Conservation (phyloP, 345 rosid species). For the Citrus sp. region DNA sequence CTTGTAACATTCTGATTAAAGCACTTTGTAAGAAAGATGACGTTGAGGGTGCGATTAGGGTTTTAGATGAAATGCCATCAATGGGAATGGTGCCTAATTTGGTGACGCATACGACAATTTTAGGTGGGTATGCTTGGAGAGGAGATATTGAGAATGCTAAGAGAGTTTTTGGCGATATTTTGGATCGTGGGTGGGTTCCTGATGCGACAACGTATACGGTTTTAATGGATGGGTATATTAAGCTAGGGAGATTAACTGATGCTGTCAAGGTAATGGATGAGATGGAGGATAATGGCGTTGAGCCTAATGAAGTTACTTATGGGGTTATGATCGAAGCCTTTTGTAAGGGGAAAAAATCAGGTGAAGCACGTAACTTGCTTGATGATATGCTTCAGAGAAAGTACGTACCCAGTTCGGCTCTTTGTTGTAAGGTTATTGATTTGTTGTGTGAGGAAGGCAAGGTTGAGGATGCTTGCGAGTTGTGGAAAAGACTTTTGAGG, state of each 20-base stretch:
- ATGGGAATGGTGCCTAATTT: conserved; percentile 79
- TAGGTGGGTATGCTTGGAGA: conserved; percentile 64
- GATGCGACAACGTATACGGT: conserved; percentile 72
- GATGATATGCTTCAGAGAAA: conserved; percentile 67
- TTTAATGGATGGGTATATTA: conserved; percentile 78
- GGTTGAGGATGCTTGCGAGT: conserved; percentile 61
- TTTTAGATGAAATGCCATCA: conserved; percentile 78
- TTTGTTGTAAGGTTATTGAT: conserved; percentile 79
- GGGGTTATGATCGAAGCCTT: conserved; percentile 80
- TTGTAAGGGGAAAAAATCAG: conserved; percentile 61
- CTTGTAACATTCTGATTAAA: conserved; percentile 67
- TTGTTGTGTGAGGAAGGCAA: conserved; percentile 61
- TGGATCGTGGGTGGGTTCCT: conserved; percentile 82
- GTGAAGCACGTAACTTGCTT: conserved; percentile 69
- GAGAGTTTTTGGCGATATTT: conserved; percentile 54
- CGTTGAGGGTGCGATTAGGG: conserved; percentile 51
- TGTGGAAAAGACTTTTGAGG: conserved; percentile 75
- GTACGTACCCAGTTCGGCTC: conserved; percentile 61
- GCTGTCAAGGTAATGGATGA: conserved; percentile 85
- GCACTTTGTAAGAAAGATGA: conserved; percentile 63
- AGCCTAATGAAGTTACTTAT: not conserved
- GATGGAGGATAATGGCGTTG: conserved; percentile 70
- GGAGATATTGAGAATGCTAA: conserved; percentile 68
- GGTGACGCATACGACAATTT: conserved; percentile 68
- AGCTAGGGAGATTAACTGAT: conserved; percentile 60